Evolutionary conservation across 2,329 filamentous ascomycete genomes (phyloP), one percentile per base, ranked within the genome.

Genomic region (Alternaria hordeiaustralica): DNA sequence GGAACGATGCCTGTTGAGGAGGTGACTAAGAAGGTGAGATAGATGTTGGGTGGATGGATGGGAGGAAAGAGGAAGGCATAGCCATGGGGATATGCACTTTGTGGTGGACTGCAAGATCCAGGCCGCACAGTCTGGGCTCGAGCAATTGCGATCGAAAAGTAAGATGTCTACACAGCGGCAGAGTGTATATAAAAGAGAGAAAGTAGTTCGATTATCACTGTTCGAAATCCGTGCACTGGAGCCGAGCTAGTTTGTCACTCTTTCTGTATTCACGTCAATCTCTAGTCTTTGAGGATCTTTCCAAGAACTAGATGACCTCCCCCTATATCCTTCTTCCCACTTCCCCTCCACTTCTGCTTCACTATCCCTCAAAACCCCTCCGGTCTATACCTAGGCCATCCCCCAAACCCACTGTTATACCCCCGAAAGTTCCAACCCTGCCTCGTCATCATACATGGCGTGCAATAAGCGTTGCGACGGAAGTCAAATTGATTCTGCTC

Each of bases 21-120:
- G 36, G 62, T 65, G 5, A 21, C 55, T 7, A 66, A 67, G 57
- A 73, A 71, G 46, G 57, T 49, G 3, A 66, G 47, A 28, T 69
- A 58, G 20, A 9, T n/a, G 33, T 5, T n/a, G 12, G 28, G 28
- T 30, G 28, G 12, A 30, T 30, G 28, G 28, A 30, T 5, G 28
- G 28, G 12, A 28, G 28, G 28, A 12, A 30, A 30, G 11, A 30
- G 28, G 28, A 30, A 30, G 28, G 28, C 28, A 36, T 41, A 3
- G 7, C 6, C 15, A 41, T 41, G 2, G 15, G 4, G 15, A n/a
- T n/a, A n/a, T 9, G 15, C 15, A 3, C 7, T n/a, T 9, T 18
- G 36, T 18, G n/a, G 36, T 18, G 36, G 9, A 18, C 3, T 41
- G 36, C 15, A 18, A 41, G 36, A 18, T 18, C 4, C 18, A 41